Evolutionary conservation across 495 filamentous ascomycete species (phyloP).

Genomic region (Rhypophila decipiens): DNA sequence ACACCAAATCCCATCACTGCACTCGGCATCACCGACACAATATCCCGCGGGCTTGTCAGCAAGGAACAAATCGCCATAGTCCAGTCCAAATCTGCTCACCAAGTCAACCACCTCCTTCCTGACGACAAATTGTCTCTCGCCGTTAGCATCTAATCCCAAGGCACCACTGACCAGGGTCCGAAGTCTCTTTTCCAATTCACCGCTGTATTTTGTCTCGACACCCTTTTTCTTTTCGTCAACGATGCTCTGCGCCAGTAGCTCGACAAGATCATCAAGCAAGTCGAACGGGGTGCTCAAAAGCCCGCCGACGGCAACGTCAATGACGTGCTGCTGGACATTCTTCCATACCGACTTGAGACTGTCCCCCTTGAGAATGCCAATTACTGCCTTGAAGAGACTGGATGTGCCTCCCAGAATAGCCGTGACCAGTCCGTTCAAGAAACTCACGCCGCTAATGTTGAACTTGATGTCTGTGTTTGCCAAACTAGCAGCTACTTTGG

Average conservation of each 20-base stretch:
- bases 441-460: conserved; percentile 8
- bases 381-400: conserved; percentile 9
- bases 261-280: conserved; percentile 9
- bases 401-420: conserved; percentile 11
- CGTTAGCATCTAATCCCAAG: conserved; percentile 10
- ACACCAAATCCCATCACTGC: conserved; percentile 6
- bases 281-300: conserved; percentile 10
- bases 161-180: conserved; percentile 1
- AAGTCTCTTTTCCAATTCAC: conserved; percentile 11
- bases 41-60: conserved; percentile 9
- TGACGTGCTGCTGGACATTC: conserved; percentile 5
- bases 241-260: conserved; percentile 5
- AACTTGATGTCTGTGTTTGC: conserved; percentile 8
- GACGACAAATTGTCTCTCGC: conserved; percentile 10
- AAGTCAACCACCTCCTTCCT: conserved; percentile 10
- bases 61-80: conserved; percentile 8
- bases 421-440: conserved; percentile 9
- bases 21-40: conserved; percentile 7
- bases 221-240: conserved; percentile 10
- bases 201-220: conserved; percentile 3
- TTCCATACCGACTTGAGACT: conserved; percentile 8
- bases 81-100: conserved; percentile 2
- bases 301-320: conserved; percentile 8
- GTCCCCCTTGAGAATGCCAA: conserved; percentile 10
- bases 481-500: conserved; percentile 9